Evolutionary conservation across 169 alveolate species (phyloP).

Genomic region (Theileria orientalis): DNA sequence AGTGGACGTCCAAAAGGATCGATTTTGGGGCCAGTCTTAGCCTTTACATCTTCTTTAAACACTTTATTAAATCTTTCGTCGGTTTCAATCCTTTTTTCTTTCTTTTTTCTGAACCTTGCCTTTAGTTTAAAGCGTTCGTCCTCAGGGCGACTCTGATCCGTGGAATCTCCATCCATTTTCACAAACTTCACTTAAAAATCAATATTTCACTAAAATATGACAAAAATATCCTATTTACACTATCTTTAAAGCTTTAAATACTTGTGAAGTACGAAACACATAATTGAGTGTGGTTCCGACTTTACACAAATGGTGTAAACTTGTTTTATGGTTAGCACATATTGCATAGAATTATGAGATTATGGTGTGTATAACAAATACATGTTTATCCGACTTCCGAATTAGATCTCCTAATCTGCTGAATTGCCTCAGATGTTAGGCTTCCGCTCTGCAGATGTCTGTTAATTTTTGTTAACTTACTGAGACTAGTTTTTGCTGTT

Average conservation of each 20-base stretch:
- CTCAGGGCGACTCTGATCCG: background rate
- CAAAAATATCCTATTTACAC: no score
- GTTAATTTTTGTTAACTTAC: background rate
- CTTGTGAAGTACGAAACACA: background rate
- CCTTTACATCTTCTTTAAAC: slow-evolving; percentile 28
- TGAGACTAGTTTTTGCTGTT: slow-evolving; percentile 69
- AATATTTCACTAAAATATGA: background rate
- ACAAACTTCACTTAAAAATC: background rate
- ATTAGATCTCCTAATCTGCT: background rate
- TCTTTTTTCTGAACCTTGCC: slow-evolving; percentile 54
- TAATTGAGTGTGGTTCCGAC: no score
- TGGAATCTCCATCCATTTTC: background rate
- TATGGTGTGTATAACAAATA: no score
- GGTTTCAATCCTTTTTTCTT: slow-evolving; percentile 12
- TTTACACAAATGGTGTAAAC: no score
- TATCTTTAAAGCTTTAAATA: background rate
- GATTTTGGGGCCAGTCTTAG: slow-evolving; percentile 32
- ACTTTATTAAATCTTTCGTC: slow-evolving; percentile 54
- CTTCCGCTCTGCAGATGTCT: slow-evolving; percentile 6
- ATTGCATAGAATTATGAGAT: background rate
- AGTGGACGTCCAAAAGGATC: slow-evolving; percentile 72
- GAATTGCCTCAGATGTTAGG: slow-evolving; percentile 7
- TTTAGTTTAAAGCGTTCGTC: slow-evolving; percentile 50
- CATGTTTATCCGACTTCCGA: slow-evolving; percentile 3
- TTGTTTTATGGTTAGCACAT: no score